Percentiles rank a stretch among this genome's conserved stretches.
Conservation (phyloP, 805 yeast genomes). For the Kluyveromyces aestuarii region DNA sequence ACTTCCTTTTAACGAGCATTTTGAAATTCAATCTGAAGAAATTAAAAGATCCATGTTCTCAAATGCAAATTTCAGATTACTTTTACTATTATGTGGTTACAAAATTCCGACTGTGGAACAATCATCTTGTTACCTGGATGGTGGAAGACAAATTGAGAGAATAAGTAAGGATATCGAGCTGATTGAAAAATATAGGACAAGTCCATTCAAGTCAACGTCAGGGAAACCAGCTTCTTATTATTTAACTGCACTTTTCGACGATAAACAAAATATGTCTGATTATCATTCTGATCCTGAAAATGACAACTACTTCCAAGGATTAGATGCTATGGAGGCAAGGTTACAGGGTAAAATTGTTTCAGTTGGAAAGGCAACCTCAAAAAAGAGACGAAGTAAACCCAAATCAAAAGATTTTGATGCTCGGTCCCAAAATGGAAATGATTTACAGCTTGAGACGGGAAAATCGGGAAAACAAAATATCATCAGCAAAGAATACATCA, state of each 20-base stretch:
- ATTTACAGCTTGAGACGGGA: neutral
- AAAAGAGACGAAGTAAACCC: conserved; percentile 6
- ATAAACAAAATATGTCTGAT: conserved; percentile 13
- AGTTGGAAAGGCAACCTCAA: conserved; percentile 21
- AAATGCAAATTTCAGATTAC: conserved; percentile 23
- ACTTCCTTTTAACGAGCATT: conserved; percentile 9
- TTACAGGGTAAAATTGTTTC: conserved; percentile 5
- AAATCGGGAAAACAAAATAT: conserved; percentile 4
- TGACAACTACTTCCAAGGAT: conserved; percentile 21
- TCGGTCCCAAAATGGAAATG: neutral
- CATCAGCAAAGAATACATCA: conserved; percentile 24
- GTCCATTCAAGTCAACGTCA: conserved; percentile 23
- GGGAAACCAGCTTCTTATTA: conserved; percentile 21
- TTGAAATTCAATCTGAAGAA: neutral
- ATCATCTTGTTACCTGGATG: conserved; percentile 16
- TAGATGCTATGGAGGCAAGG: conserved; percentile 8
- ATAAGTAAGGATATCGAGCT: conserved; percentile 9
- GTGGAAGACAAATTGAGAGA: conserved; percentile 6
- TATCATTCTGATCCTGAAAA: conserved; percentile 17
- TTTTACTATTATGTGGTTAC: conserved; percentile 17
- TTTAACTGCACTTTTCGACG: neutral
- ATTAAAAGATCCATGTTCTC: conserved; percentile 9
- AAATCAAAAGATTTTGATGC: neutral
- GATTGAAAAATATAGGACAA: conserved; percentile 14
- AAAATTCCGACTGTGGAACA: conserved; percentile 11